Conservation (phyloP, 305 asterid genomes). For the Fraxinus xanthoxyloides region DNA sequence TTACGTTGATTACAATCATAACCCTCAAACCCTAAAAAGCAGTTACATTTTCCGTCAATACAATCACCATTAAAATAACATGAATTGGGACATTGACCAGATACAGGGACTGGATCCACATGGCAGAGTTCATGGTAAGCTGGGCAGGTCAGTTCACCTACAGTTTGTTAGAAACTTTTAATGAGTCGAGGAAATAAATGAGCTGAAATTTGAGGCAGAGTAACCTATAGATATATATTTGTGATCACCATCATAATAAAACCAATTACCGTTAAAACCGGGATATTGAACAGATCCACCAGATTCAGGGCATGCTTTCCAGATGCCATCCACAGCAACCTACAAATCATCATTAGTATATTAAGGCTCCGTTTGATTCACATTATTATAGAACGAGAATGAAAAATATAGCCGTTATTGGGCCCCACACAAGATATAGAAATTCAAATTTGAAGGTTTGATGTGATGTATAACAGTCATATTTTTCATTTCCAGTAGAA, state of each 20-base stretch:
- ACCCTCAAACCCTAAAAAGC: slow-evolving; percentile 91
- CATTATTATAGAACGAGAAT: too few species aligned
- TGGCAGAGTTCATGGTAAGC: slow-evolving; percentile 88
- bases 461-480: too few species aligned
- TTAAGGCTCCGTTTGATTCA: too few species aligned
- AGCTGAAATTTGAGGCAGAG: background rate
- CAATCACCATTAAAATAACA: slow-evolving; percentile 92
- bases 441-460: too few species aligned
- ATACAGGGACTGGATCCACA: slow-evolving; percentile 49
- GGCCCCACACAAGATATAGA: too few species aligned
- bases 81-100: slow-evolving; percentile 79
- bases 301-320: slow-evolving; percentile 85
- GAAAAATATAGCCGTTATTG: too few species aligned
- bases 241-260: background rate
- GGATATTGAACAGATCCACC: slow-evolving; percentile 88
- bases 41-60: slow-evolving; percentile 73
- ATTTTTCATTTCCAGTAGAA: too few species aligned
- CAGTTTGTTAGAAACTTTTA: slow-evolving; percentile 8
- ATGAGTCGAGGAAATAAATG: background rate
- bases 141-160: slow-evolving; percentile 92
- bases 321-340: slow-evolving; percentile 94
- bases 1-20: slow-evolving; percentile 65
- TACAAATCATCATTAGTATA: slow-evolving; percentile 25
- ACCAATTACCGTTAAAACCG: slow-evolving; percentile 72
- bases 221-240: background rate